These are phyloP conservation scores for Cystobasidium ongulense DNA, from an alignment of 768 basidiomycete species.

Conservation along the genomic window DNA sequence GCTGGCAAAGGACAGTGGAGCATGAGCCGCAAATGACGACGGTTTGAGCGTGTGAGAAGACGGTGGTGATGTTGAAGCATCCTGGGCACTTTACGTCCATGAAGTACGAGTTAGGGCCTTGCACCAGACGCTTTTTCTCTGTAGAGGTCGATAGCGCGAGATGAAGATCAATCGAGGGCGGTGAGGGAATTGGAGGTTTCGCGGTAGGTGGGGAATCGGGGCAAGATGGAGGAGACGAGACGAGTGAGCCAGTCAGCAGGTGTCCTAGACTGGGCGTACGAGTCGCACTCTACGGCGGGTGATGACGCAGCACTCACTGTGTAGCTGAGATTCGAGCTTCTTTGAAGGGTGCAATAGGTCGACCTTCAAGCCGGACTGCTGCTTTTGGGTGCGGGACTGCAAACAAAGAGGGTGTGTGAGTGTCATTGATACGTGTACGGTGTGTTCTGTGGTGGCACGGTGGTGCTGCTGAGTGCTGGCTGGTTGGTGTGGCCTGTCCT, in stretches of 20 bases:
- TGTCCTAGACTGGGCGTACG: neutral
- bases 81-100: slow-evolving; percentile 99
- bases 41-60: slow-evolving; percentile 98
- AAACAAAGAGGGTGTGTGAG: neutral
- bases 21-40: slow-evolving; percentile 90
- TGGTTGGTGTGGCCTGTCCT: neutral
- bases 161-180: neutral
- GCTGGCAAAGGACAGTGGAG: slow-evolving; percentile 90
- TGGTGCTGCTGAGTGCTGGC: neutral
- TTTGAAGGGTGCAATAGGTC: slow-evolving; percentile 94
- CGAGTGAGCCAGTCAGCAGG: neutral
- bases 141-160: neutral
- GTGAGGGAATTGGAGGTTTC: neutral
- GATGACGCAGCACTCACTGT: slow-evolving; percentile 51
- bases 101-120: slow-evolving; percentile 97
- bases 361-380: slow-evolving; percentile 45
- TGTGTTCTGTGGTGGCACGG: neutral
- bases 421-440: neutral
- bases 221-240: neutral
- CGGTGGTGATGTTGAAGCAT: slow-evolving; percentile 89
- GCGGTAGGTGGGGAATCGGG: neutral
- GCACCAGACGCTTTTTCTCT: slow-evolving; percentile 95
- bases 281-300: neutral
- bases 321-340: slow-evolving; percentile 74
- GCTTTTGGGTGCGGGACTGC: slow-evolving; percentile 24